These are phyloP conservation scores for Penicillium verhagenii DNA, from an alignment of 495 filamentous ascomycete genomes.

Conservation along the genomic window DNA sequence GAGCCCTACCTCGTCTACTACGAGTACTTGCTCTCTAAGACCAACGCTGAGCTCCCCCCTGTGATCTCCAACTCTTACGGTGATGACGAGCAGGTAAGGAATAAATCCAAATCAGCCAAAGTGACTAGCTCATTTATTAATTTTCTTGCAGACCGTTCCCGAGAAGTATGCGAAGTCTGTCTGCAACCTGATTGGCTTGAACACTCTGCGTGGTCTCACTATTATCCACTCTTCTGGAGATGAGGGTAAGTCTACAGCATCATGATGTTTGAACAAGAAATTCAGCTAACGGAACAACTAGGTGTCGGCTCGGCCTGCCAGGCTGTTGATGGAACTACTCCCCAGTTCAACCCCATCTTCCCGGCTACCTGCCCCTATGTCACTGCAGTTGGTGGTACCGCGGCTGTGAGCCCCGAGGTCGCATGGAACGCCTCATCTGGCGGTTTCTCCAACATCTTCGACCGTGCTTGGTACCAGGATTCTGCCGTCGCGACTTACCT, in stretches of 20 bases:
- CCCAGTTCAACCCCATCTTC: slow-evolving; percentile 60
- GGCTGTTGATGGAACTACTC: slow-evolving; percentile 57
- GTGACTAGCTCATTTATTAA: not conserved
- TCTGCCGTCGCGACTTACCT: slow-evolving; percentile 54
- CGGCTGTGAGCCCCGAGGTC: slow-evolving; percentile 50
- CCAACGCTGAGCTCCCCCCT: slow-evolving; percentile 58
- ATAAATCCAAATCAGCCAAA: not conserved
- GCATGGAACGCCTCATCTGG: slow-evolving; percentile 53
- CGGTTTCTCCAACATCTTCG: slow-evolving; percentile 67
- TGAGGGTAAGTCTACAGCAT: slow-evolving; percentile 45
- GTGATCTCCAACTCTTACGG: slow-evolving; percentile 71
- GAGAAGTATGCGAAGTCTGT: slow-evolving; percentile 60
- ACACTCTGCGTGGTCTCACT: slow-evolving; percentile 66
- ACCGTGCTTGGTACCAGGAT: slow-evolving; percentile 59
- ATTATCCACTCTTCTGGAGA: slow-evolving; percentile 66
- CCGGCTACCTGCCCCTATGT: slow-evolving; percentile 66
- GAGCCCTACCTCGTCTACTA: slow-evolving; percentile 70
- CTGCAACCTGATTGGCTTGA: slow-evolving; percentile 65
- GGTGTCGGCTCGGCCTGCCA: slow-evolving; percentile 58
- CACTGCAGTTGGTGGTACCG: slow-evolving; percentile 64
- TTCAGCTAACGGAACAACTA: slow-evolving; percentile 3
- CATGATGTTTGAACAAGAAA: slow-evolving; percentile 18
- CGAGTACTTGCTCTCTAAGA: slow-evolving; percentile 53
- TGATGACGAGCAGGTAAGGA: slow-evolving; percentile 58
- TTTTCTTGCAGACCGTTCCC: slow-evolving; percentile 58